phyloP scores from a whole-genome alignment of 2,329 filamentous ascomycete genomes.

The Triangularia verruculosa region DNA sequence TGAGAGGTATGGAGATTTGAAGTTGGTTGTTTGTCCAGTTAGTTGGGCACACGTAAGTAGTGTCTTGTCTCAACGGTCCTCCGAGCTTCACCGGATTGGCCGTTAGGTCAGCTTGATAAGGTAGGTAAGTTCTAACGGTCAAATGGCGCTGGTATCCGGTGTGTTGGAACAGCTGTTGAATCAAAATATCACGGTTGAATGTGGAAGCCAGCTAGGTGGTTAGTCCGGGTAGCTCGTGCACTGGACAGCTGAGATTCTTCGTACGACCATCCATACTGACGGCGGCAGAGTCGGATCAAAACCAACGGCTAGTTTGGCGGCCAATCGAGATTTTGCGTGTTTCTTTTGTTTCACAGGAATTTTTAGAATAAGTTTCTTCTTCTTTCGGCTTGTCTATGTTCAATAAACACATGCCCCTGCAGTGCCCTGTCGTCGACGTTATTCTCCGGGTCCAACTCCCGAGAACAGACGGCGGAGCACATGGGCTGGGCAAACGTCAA shows the following conservation, averaged over 20 bases:
- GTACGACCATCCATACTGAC: neutral
- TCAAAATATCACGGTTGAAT: neutral
- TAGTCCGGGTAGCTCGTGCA: neutral
- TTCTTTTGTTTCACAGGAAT: neutral
- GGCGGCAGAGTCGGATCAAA: neutral
- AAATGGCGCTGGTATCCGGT: neutral
- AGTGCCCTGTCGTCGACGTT: neutral
- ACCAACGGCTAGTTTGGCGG: neutral
- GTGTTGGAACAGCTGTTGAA: neutral
- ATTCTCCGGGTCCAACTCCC: neutral
- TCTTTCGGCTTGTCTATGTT: neutral
- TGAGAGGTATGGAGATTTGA: neutral
- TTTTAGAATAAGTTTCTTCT: neutral
- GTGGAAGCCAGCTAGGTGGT: neutral
- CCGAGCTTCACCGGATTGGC: neutral
- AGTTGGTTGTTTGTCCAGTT: neutral
- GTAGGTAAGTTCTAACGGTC: too few species aligned
- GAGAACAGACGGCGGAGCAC: neutral
- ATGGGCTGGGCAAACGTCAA: neutral
- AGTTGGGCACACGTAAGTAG: neutral
- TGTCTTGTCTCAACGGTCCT: neutral
- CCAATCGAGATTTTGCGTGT: neutral
- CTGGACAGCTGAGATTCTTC: neutral
- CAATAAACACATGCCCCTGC: neutral
- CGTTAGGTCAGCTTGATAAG: neutral